Percentiles rank a stretch among this genome's conserved stretches.
phyloP scores from a whole-genome alignment of 352 stramenopile species.

The Hyaloperonospora arabidopsidis region DNA sequence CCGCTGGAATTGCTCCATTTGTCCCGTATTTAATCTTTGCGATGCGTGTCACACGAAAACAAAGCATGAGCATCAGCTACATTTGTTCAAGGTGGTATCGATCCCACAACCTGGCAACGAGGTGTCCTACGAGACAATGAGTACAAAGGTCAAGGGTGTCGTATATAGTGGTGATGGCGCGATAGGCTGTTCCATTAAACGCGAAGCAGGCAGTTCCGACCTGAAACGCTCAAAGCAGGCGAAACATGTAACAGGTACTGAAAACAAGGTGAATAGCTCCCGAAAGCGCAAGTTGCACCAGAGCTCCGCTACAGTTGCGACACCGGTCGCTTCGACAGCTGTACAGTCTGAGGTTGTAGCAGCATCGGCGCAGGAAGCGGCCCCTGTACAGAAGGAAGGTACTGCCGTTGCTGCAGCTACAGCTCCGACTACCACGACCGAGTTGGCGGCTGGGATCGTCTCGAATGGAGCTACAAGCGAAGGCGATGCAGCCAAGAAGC shows the following conservation, averaged over 20 bases:
- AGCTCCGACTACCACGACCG: not conserved
- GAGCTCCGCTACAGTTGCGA: constrained; percentile 24
- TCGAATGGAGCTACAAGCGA: constrained; percentile 10
- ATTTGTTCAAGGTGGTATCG: constrained; percentile 88
- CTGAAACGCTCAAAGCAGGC: constrained; percentile 41
- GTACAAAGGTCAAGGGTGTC: constrained; percentile 29
- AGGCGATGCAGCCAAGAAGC: constrained; percentile 88
- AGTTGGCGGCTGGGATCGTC: constrained; percentile 1
- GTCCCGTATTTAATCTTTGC: constrained; percentile 94
- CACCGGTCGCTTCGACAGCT: constrained; percentile 2
- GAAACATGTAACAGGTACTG: constrained; percentile 20
- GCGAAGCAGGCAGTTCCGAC: constrained; percentile 37
- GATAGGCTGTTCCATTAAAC: constrained; percentile 28
- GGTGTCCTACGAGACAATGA: constrained; percentile 22
- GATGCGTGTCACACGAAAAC: constrained; percentile 90
- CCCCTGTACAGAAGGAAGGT: constrained; percentile 2
- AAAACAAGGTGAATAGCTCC: constrained; percentile 28
- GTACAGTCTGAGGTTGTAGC: constrained; percentile 8
- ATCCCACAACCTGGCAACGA: constrained; percentile 64
- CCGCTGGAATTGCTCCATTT: constrained; percentile 94
- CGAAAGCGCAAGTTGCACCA: constrained; percentile 71
- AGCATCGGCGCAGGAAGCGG: not conserved
- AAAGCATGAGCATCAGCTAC: constrained; percentile 89
- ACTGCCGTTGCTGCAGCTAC: constrained; percentile 1
- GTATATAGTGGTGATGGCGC: constrained; percentile 25